These are phyloP conservation scores for Nidularia pulvinata DNA, from an alignment of 768 basidiomycete genomes.

Conservation along the genomic window DNA sequence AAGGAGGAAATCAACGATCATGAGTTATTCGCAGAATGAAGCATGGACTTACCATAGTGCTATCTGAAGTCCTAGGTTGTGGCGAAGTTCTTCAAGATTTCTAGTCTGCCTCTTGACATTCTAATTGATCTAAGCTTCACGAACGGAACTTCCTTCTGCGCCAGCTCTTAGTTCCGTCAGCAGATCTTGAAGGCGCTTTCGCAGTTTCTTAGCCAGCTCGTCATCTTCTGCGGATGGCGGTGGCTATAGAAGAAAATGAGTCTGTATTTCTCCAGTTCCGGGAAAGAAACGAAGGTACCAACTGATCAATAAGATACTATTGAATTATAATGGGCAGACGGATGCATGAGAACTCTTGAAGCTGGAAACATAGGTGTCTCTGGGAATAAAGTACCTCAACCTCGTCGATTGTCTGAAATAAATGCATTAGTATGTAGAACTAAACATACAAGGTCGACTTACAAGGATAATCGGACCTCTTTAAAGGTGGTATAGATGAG, in stretches of 20 bases:
- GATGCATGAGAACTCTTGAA: not conserved
- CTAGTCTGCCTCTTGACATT: too few species aligned
- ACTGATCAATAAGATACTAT: slow-evolving; percentile 35
- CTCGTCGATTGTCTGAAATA: slow-evolving; percentile 1
- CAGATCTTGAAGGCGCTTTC: slow-evolving; percentile 29
- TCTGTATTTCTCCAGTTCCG: too few species aligned
- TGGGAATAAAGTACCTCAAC: not conserved
- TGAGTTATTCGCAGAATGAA: too few species aligned
- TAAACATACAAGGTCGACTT: too few species aligned
- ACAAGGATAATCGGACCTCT: too few species aligned
- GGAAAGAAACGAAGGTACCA: slow-evolving; percentile 15
- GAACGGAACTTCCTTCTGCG: slow-evolving; percentile 23
- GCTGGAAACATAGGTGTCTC: not conserved
- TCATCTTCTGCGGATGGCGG: slow-evolving; percentile 34
- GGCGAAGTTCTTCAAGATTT: too few species aligned
- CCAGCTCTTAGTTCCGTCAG: slow-evolving; percentile 28
- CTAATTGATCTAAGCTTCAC: too few species aligned
- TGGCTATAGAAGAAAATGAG: slow-evolving; percentile 17
- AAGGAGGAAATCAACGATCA: too few species aligned
- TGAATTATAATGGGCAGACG: not conserved
- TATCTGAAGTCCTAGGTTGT: too few species aligned
- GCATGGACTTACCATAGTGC: too few species aligned
- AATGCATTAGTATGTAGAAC: not conserved
- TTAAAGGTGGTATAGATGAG: too few species aligned
- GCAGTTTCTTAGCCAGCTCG: slow-evolving; percentile 31